Conservation (phyloP, 2,329 filamentous ascomycete species). For the Fusarium secorum region DNA sequence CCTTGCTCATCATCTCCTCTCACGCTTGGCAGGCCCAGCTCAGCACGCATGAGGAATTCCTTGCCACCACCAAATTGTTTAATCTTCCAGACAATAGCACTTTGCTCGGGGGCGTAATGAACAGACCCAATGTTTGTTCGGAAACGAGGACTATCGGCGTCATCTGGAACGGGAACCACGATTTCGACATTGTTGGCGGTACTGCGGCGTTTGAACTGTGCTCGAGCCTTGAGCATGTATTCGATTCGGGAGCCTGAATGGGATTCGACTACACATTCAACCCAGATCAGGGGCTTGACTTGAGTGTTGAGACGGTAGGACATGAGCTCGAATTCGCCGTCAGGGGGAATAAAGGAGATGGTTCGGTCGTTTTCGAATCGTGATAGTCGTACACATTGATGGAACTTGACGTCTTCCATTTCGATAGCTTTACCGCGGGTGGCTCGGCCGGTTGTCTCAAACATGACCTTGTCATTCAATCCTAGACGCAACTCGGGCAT, state of each 20-base stretch:
- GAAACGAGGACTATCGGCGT: conserved; percentile 95
- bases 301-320: conserved; percentile 98
- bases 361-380: conserved; percentile 98
- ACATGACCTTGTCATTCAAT: conserved; percentile 99
- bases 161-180: conserved; percentile 94
- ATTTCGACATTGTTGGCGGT: conserved; percentile 99
- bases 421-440: conserved; percentile 97
- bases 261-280: conserved; percentile 95
- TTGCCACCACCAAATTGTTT: conserved; percentile 99
- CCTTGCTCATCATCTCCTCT: conserved; percentile 95
- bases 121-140: conserved; percentile 96
- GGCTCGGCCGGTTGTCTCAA: conserved; percentile 93
- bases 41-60: conserved; percentile 97
- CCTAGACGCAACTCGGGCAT: conserved; percentile 97
- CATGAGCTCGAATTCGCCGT: conserved; percentile 99
- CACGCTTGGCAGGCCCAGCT: conserved; percentile 92
- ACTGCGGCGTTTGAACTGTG: conserved; percentile 96
- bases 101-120: conserved; percentile 97
- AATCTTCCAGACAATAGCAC: conserved; percentile 99
- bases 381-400: conserved; percentile 94
- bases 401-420: conserved; percentile 99
- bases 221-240: conserved; percentile 98
- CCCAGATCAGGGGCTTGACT: conserved; percentile 98
- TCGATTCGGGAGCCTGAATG: conserved; percentile 96
- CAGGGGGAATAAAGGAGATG: conserved; percentile 97